phyloP scores from a whole-genome alignment of 495 filamentous ascomycete species.

The Neurospora sp. region DNA sequence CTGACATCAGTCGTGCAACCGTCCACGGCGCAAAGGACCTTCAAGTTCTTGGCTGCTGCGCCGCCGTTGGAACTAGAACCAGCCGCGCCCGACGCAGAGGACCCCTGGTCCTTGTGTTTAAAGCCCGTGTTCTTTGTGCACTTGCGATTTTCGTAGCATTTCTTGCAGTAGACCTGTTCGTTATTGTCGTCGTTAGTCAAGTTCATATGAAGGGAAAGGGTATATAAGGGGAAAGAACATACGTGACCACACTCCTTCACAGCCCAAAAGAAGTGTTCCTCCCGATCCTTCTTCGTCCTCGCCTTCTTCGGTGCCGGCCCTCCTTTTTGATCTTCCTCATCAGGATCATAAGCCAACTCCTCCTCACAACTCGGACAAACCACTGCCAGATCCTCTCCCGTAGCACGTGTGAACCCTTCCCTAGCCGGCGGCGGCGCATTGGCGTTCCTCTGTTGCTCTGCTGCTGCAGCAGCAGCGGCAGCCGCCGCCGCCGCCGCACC shows the following conservation, averaged over 20 bases:
- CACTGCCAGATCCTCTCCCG: slow-evolving; percentile 26
- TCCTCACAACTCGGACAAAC: slow-evolving; percentile 39
- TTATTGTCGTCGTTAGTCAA: background rate
- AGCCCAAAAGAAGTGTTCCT: slow-evolving; percentile 41
- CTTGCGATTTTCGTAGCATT: slow-evolving; percentile 31
- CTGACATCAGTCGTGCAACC: slow-evolving; percentile 30
- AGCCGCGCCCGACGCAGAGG: background rate
- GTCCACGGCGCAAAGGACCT: slow-evolving; percentile 30
- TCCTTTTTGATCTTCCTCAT: slow-evolving; percentile 6
- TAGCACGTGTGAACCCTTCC: slow-evolving; percentile 32
- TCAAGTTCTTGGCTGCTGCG: background rate
- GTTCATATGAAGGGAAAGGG: background rate
- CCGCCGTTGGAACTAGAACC: slow-evolving; percentile 9
- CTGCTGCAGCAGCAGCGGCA: background rate
- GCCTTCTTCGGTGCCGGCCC: slow-evolving; percentile 25
- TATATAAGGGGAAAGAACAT: slow-evolving; percentile 9
- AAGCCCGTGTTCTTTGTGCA: slow-evolving; percentile 13
- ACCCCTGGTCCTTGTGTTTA: slow-evolving; percentile 1
- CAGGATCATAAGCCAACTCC: slow-evolving; percentile 36
- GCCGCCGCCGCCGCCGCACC: background rate
- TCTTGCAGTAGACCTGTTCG: slow-evolving; percentile 35
- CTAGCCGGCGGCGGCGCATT: slow-evolving; percentile 24
- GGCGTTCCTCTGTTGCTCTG: slow-evolving; percentile 12
- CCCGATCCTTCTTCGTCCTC: slow-evolving; percentile 29
- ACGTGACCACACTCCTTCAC: slow-evolving; percentile 41